phyloP scores from a whole-genome alignment of 805 yeast species.

The Candida nemodendra region DNA sequence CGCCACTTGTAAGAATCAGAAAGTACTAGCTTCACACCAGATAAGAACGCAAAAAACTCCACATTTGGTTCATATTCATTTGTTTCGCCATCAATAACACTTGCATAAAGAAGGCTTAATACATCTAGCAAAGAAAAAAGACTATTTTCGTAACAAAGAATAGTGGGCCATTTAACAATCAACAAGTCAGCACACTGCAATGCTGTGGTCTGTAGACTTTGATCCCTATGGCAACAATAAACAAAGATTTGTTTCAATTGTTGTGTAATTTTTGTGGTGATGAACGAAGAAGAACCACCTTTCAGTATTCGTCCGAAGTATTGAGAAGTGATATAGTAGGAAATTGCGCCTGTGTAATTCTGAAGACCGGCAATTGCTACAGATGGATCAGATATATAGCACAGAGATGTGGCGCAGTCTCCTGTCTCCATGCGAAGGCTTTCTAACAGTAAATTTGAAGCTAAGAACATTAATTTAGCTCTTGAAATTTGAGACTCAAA shows the following conservation, averaged over 20 bases:
- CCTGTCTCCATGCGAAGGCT: slow-evolving; percentile 76
- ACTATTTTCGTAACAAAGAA: slow-evolving; percentile 71
- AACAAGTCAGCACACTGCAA: slow-evolving; percentile 71
- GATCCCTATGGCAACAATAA: slow-evolving; percentile 75
- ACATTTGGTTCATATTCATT: slow-evolving; percentile 85
- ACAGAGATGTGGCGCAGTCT: slow-evolving; percentile 71
- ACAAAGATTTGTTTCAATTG: slow-evolving; percentile 70
- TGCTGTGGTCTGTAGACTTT: slow-evolving; percentile 74
- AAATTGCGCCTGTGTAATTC: slow-evolving; percentile 63
- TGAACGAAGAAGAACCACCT: slow-evolving; percentile 55
- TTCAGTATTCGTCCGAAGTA: slow-evolving; percentile 51
- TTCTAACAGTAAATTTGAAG: slow-evolving; percentile 80
- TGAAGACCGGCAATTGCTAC: slow-evolving; percentile 65
- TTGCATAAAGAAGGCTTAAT: slow-evolving; percentile 70
- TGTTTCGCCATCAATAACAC: slow-evolving; percentile 79
- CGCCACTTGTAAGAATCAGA: slow-evolving; percentile 82
- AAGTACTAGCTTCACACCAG: slow-evolving; percentile 53
- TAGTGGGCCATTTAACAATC: slow-evolving; percentile 66
- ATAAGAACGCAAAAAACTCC: slow-evolving; percentile 44
- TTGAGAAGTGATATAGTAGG: slow-evolving; percentile 55
- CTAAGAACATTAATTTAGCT: slow-evolving; percentile 82
- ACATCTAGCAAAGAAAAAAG: slow-evolving; percentile 80
- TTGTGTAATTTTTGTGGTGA: slow-evolving; percentile 56
- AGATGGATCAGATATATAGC: slow-evolving; percentile 86
- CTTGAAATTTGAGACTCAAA: slow-evolving; percentile 53